Evolutionary conservation across 208 protist genomes (phyloP).

Genomic region (Acanthamoeba castellanii): DNA sequence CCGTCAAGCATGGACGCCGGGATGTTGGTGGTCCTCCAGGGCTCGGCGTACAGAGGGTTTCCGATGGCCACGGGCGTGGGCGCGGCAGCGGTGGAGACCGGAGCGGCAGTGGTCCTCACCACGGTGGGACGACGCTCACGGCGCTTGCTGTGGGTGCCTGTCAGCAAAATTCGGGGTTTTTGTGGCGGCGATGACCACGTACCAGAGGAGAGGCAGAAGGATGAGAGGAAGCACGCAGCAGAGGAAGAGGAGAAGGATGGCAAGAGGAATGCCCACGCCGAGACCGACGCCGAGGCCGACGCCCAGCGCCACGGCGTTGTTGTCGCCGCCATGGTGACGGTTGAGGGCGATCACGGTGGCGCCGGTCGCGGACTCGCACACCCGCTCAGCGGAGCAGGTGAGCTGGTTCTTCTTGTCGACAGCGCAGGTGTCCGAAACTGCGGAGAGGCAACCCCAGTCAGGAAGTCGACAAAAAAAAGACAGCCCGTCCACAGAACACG

Average conservation of each 20-base stretch:
- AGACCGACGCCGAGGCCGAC: conserved; percentile 1
- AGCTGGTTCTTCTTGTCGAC: not conserved
- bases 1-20: not conserved
- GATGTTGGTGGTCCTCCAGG: conserved; percentile 36
- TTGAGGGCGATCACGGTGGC: conserved; percentile 1
- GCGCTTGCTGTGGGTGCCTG: not conserved
- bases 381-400: not conserved
- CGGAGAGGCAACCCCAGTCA: not conserved
- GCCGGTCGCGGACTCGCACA: not conserved
- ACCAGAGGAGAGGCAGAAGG: not conserved
- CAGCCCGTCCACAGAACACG: not conserved
- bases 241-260: conserved; percentile 23
- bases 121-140: not conserved
- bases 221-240: conserved; percentile 24
- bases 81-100: not conserved
- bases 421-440: not conserved
- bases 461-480: not conserved
- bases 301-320: not conserved
- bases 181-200: not conserved
- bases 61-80: not conserved
- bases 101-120: not conserved
- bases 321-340: not conserved
- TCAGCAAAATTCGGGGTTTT: not conserved
- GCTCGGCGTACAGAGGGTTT: not conserved
- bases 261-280: not conserved